These are phyloP conservation scores for Calocera cornea DNA, from an alignment of 768 basidiomycete species.

Conservation along the genomic window DNA sequence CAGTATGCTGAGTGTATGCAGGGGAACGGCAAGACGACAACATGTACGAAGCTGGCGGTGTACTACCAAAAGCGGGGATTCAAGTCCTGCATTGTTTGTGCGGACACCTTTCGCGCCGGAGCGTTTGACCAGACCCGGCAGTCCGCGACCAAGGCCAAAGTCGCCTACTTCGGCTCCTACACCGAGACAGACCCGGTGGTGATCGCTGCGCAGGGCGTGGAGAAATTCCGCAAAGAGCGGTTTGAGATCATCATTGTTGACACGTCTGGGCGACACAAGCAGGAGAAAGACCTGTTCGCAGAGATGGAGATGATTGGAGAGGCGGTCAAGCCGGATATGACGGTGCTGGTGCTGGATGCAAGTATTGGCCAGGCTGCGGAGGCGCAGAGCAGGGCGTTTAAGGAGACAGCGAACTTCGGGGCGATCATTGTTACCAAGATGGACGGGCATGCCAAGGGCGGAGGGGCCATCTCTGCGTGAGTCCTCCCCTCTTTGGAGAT, in stretches of 20 bases:
- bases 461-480: slow-evolving; percentile 97
- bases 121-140: slow-evolving; percentile 99
- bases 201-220: slow-evolving; percentile 86
- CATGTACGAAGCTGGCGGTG: slow-evolving; percentile 95
- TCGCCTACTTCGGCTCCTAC: slow-evolving; percentile 97
- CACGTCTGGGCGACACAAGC: slow-evolving; percentile 92
- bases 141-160: slow-evolving; percentile 96
- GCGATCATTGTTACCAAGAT: slow-evolving; percentile 99
- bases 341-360: slow-evolving; percentile 86
- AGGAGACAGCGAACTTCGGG: slow-evolving; percentile 93
- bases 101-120: slow-evolving; percentile 97
- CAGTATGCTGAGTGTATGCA: slow-evolving; percentile 22
- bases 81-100: slow-evolving; percentile 94
- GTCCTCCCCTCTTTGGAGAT: slow-evolving; percentile 22
- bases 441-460: slow-evolving; percentile 98
- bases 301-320: slow-evolving; percentile 96
- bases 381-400: slow-evolving; percentile 90
- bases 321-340: slow-evolving; percentile 93
- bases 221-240: slow-evolving; percentile 94
- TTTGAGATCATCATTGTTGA: slow-evolving; percentile 99
- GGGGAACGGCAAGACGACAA: slow-evolving; percentile 98
- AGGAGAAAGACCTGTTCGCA: slow-evolving; percentile 89
- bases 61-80: slow-evolving; percentile 95
- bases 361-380: slow-evolving; percentile 99
- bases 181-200: slow-evolving; percentile 96